Conservation (phyloP, 352 stramenopile genomes). For the Pseudoperonospora humuli region DNA sequence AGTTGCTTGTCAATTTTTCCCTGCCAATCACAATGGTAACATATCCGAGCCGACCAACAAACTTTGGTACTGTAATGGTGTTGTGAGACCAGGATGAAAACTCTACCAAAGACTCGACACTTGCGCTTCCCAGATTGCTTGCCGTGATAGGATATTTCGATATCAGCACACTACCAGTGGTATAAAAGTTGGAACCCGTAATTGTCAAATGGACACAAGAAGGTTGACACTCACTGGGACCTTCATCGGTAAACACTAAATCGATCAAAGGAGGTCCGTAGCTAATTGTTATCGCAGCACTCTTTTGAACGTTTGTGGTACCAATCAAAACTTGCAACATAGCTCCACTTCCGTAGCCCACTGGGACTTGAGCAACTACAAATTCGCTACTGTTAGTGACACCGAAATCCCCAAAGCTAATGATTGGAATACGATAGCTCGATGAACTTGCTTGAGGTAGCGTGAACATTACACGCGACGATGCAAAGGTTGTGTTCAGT, state of each 20-base stretch:
- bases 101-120: conserved; percentile 10
- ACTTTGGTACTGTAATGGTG: conserved; percentile 31
- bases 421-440: conserved; percentile 29
- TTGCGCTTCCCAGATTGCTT: conserved; percentile 16
- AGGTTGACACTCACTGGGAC: conserved; percentile 31
- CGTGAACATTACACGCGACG: conserved; percentile 37
- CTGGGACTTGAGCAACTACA: conserved; percentile 31
- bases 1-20: conserved; percentile 41
- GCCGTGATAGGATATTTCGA: conserved; percentile 31
- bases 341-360: conserved; percentile 31
- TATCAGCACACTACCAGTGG: conserved; percentile 27
- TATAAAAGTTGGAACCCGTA: conserved; percentile 47
- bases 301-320: conserved; percentile 33
- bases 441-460: conserved; percentile 25
- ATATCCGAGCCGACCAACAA: conserved; percentile 36
- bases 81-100: conserved; percentile 36
- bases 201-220: conserved; percentile 46
- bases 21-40: conserved; percentile 40
- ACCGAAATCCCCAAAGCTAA: conserved; percentile 30
- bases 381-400: conserved; percentile 27
- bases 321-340: conserved; percentile 34
- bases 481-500: conserved; percentile 28
- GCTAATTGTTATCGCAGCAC: conserved; percentile 19
- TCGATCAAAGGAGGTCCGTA: conserved; percentile 45
- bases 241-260: conserved; percentile 52